Evolutionary conservation across 2,329 filamentous ascomycete genomes (phyloP).

Genomic region (Monosporascus sp.): DNA sequence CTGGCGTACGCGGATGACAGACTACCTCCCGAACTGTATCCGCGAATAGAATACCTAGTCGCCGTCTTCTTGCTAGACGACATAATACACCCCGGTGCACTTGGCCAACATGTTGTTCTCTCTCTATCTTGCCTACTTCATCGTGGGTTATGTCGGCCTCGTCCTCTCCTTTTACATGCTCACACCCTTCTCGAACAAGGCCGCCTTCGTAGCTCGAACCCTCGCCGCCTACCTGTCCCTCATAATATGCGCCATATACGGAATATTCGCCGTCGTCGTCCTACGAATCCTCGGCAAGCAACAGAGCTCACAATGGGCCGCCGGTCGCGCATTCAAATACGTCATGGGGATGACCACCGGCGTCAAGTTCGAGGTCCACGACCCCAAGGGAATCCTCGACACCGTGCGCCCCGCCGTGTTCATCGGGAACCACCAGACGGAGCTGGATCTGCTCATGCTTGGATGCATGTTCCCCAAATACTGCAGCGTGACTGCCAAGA

Average conservation of each 20-base stretch:
- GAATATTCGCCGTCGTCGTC: slow-evolving; percentile 66
- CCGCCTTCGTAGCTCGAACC: slow-evolving; percentile 64
- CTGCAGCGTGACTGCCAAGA: slow-evolving; percentile 91
- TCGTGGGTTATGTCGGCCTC: slow-evolving; percentile 46
- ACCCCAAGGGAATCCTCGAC: slow-evolving; percentile 57
- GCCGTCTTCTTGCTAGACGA: background rate
- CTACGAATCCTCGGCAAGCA: slow-evolving; percentile 68
- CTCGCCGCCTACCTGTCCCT: slow-evolving; percentile 62
- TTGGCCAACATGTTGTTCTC: slow-evolving; percentile 22
- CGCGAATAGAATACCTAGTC: background rate
- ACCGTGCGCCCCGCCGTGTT: slow-evolving; percentile 79
- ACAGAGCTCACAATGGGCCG: slow-evolving; percentile 79
- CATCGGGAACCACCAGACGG: slow-evolving; percentile 91
- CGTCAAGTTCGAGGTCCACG: slow-evolving; percentile 69
- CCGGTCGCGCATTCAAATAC: slow-evolving; percentile 73
- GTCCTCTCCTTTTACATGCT: slow-evolving; percentile 56
- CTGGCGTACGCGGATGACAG: too few species aligned
- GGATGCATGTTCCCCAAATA: slow-evolving; percentile 85
- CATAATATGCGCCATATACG: slow-evolving; percentile 60
- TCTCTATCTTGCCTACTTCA: slow-evolving; percentile 36
- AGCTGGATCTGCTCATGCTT: slow-evolving; percentile 90
- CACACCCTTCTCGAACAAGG: slow-evolving; percentile 51
- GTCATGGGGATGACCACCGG: slow-evolving; percentile 71
- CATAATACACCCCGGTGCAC: background rate
- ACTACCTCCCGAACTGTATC: background rate